Conservation (phyloP, 305 asterid genomes). For the Solanum chacoense region DNA sequence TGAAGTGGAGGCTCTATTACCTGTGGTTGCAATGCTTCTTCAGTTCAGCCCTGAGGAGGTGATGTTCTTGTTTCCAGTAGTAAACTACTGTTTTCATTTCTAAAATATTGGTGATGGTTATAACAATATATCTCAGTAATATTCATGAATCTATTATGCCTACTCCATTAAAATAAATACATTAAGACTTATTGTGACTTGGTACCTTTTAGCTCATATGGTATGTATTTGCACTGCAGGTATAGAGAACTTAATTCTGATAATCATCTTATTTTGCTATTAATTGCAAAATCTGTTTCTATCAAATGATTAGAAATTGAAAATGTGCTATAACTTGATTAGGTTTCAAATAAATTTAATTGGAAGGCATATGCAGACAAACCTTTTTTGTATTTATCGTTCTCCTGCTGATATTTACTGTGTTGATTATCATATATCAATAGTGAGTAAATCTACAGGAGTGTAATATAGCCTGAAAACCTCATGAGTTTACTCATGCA, state of each 20-base stretch:
- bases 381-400: neutral
- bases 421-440: neutral
- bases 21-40: slow-evolving; percentile 94
- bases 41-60: slow-evolving; percentile 99
- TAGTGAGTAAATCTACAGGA: neutral
- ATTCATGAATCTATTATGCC: neutral
- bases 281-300: neutral
- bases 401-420: neutral
- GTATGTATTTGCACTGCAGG: neutral
- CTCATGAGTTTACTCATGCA: neutral
- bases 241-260: neutral
- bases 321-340: neutral
- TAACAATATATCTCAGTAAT: neutral
- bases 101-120: neutral
- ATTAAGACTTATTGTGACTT: neutral
- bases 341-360: neutral
- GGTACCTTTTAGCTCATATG: neutral
- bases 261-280: neutral
- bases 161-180: neutral
- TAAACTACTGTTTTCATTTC: neutral
- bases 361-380: neutral
- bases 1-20: slow-evolving; percentile 94
- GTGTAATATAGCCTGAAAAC: neutral
- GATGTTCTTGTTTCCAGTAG: slow-evolving; percentile 9
- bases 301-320: neutral